phyloP scores from a whole-genome alignment of 345 rosid species.

The Isatis tinctoria region DNA sequence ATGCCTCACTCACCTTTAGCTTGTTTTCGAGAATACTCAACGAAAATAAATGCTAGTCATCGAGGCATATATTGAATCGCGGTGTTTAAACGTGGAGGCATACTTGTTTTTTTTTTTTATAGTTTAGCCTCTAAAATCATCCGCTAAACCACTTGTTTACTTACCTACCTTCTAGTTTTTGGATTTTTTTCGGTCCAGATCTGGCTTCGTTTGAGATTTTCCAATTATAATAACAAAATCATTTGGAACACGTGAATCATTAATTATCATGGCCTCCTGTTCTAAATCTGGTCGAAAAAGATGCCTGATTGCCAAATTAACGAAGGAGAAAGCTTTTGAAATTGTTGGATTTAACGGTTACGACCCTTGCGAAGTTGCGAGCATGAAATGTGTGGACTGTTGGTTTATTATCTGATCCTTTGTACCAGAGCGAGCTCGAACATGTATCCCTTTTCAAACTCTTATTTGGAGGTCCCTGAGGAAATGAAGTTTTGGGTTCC shows the following conservation, averaged over 20 bases:
- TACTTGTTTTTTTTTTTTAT: not conserved
- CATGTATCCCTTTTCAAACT: not conserved
- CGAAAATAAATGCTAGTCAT: conserved; percentile 34
- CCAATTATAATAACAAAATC: not conserved
- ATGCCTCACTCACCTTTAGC: conserved; percentile 42
- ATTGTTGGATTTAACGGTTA: not conserved
- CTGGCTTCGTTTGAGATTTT: not conserved
- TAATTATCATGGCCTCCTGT: not conserved
- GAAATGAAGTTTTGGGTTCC: not conserved
- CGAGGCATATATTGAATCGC: conserved; percentile 31
- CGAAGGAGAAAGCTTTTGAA: not conserved
- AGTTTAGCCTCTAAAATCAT: conserved; percentile 36
- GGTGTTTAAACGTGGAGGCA: conserved; percentile 39
- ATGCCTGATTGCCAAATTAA: not conserved
- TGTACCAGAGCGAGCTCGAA: not conserved
- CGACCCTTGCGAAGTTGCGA: too few species aligned
- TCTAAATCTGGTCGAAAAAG: not conserved
- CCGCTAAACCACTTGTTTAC: conserved; percentile 18
- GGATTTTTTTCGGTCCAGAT: not conserved
- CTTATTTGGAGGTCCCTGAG: not conserved
- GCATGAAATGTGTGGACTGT: not conserved
- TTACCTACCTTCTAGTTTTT: not conserved
- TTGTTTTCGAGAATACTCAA: conserved; percentile 29
- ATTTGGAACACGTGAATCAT: not conserved
- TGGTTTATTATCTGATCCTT: not conserved